Evolutionary conservation across 306 rosid genomes (phyloP), one percentile per base, ranked within the genome.

Genomic region (Sicyos edulis): DNA sequence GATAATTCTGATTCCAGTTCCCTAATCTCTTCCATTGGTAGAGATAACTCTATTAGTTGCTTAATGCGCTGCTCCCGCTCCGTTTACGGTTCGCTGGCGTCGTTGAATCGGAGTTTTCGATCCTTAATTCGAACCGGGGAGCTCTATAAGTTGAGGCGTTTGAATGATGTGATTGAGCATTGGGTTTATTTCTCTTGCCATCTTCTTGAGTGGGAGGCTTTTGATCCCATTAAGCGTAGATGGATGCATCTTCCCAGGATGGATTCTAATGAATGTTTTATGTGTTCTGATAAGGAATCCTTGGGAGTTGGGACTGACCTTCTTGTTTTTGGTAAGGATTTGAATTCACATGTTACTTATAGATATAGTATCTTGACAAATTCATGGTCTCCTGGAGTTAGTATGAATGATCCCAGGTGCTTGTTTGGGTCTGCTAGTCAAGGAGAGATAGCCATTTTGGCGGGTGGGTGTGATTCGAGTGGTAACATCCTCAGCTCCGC

Each of bases 221-320:
- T 88, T 32, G 96, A 92, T 83, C 98, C 96, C 19, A 75, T 79
- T 74, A 86, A 78, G 1, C 64, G 77, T 8, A 64, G 86, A 71
- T 92, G 98, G 98, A 88, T 92, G 96, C 91, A 84, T 80, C 81
- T 92, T 56, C 98, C 98, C 10, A 87, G 86, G 73, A 92, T 92
- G 92, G 81, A 89, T 64, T 86, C 96, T 4, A 88, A 88, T 53
- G 96, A 90, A 22, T 92, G 98, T 80, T 92, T 92, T 82, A 86
- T 81, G 96, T 85, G 85, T 32, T 86, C 96, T 0, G 98, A 92
- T 45, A 92, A 92, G 82, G 98, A 92, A 60, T 92, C 98, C n/a
- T 80, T 90, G 62, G 98, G 96, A 20, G 98, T 92, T 52, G 98
- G 98, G 50, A 88, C 96, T 1, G 98, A 92, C 45, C 98, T 92